phyloP scores from a whole-genome alignment of 169 alveolate species.

The Plasmodium vivax region DNA sequence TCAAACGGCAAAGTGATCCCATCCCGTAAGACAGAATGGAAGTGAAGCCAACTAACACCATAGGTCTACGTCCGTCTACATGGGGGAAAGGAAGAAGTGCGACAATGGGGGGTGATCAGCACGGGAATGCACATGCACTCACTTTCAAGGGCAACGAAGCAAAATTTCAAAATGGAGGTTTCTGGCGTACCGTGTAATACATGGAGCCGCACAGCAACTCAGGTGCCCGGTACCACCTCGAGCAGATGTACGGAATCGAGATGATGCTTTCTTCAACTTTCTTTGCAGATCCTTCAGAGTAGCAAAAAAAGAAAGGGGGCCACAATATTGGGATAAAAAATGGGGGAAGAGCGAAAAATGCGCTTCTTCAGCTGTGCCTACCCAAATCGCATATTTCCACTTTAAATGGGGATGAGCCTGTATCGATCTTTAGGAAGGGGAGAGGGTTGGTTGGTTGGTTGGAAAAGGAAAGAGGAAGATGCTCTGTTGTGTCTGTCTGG shows the following conservation, averaged over 20 bases:
- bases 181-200: conserved; percentile 75
- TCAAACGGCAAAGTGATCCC: background rate
- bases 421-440: conserved; percentile 74
- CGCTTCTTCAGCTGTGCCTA: background rate
- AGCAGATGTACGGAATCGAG: conserved; percentile 84
- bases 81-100: background rate
- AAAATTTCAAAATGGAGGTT: background rate
- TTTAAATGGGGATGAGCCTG: conserved; percentile 61
- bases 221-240: conserved; percentile 86
- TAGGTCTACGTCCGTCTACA: conserved; percentile 71
- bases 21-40: background rate
- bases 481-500: background rate
- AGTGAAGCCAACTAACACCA: conserved; percentile 54
- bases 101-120: background rate
- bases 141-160: background rate
- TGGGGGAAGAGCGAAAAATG: conserved; percentile 6
- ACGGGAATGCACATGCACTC: background rate
- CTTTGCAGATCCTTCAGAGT: conserved; percentile 74
- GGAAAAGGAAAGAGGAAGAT: background rate
- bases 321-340: background rate
- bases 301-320: background rate
- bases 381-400: conserved; percentile 84
- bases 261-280: conserved; percentile 57
- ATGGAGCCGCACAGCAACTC: conserved; percentile 82
- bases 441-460: background rate